A percentile compares a stretch with the other conserved stretches of the same genome.
Evolutionary conservation across 2,329 filamentous ascomycete genomes (phyloP).

Genomic region (Colletotrichum camelliae): DNA sequence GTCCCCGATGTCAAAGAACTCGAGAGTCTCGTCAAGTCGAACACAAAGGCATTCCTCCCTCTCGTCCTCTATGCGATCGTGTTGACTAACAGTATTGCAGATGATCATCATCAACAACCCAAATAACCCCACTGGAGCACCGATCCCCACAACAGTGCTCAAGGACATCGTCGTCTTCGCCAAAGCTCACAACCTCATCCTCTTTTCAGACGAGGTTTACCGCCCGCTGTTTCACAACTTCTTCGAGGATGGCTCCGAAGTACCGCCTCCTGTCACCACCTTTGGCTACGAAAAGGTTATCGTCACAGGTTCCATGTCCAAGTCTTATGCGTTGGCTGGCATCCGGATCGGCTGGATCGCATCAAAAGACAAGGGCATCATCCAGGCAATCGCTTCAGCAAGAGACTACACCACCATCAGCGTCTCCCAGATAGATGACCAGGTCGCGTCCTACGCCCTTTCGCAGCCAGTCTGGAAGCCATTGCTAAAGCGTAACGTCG

Average conservation of each 20-base stretch:
- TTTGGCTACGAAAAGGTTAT: constrained; percentile 75
- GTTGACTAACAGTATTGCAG: constrained; percentile 26
- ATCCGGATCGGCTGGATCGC: constrained; percentile 86
- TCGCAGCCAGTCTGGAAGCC: constrained; percentile 46
- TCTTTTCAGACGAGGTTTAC: constrained; percentile 85
- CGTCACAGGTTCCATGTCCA: constrained; percentile 82
- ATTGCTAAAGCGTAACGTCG: constrained; percentile 63
- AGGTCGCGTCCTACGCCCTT: constrained; percentile 77
- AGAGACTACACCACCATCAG: constrained; percentile 88
- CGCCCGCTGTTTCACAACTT: constrained; percentile 78
- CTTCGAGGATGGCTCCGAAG: constrained; percentile 52
- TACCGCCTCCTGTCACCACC: constrained; percentile 71
- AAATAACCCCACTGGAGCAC: constrained; percentile 81
- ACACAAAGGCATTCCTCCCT: constrained; percentile 67
- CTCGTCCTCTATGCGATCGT: not conserved
- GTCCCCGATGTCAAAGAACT: constrained; percentile 69
- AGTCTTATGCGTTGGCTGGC: constrained; percentile 83
- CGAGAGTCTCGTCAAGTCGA: constrained; percentile 64
- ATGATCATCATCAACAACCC: constrained; percentile 72
- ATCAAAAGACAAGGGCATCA: constrained; percentile 63
- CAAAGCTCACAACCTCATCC: constrained; percentile 63
- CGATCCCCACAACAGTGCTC: constrained; percentile 67
- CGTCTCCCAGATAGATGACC: constrained; percentile 83
- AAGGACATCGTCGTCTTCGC: constrained; percentile 69
- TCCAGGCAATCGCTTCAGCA: constrained; percentile 67